Percentiles rank a stretch among this genome's conserved stretches.
Evolutionary conservation across 139 green algal species (phyloP).

Genomic region (Chlorella sp.): DNA sequence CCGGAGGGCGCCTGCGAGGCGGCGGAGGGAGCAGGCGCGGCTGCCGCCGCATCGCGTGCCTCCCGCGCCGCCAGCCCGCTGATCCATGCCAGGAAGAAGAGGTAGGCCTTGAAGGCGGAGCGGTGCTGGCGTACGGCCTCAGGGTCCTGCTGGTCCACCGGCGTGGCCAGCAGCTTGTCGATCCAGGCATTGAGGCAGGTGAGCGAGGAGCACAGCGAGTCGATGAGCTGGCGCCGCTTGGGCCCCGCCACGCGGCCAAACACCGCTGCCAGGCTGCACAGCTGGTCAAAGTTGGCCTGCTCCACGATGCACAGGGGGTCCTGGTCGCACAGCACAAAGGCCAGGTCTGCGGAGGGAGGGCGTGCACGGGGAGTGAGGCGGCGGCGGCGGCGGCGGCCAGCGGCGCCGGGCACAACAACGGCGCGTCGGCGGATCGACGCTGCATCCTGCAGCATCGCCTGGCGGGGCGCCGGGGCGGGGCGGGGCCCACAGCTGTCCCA

Average conservation of each 20-base stretch:
- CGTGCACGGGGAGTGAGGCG: not conserved
- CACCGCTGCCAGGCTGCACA: slow-evolving; percentile 52
- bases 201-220: slow-evolving; percentile 68
- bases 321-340: slow-evolving; percentile 65
- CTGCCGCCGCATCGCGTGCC: not conserved
- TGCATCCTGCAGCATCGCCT: too few relatives aligned
- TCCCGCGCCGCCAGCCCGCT: slow-evolving; percentile 51
- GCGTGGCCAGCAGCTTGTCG: slow-evolving; percentile 35
- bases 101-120: slow-evolving; percentile 76
- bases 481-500: too few relatives aligned
- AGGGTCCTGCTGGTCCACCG: slow-evolving; percentile 6
- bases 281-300: slow-evolving; percentile 61
- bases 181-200: slow-evolving; percentile 68
- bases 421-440: not conserved
- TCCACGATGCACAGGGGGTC: slow-evolving; percentile 62
- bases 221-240: slow-evolving; percentile 52
- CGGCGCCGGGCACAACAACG: not conserved
- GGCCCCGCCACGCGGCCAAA: slow-evolving; percentile 46
- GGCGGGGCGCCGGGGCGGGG: too few relatives aligned
- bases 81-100: slow-evolving; percentile 75
- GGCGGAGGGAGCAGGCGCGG: not conserved
- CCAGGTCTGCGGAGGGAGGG: slow-evolving; percentile 47
- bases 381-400: too few relatives aligned
- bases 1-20: slow-evolving; percentile 9
- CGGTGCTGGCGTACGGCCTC: slow-evolving; percentile 48